Evolutionary conservation across 2,329 filamentous ascomycete species (phyloP).

Genomic region (Shiraia bambusicola): DNA sequence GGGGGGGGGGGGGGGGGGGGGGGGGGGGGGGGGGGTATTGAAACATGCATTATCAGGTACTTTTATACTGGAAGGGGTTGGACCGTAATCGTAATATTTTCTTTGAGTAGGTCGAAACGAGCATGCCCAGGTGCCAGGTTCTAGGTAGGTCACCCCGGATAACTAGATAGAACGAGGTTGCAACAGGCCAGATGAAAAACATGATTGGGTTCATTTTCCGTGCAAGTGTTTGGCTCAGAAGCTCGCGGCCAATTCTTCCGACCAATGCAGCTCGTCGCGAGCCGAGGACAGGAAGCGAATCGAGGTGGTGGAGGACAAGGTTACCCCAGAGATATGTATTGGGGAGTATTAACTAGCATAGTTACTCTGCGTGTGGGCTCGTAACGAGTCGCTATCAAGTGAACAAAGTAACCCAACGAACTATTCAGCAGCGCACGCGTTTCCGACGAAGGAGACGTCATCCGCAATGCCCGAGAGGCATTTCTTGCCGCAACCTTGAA

Average conservation of each 20-base stretch:
- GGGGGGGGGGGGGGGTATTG: background rate
- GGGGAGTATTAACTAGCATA: too few species aligned
- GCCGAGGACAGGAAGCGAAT: slow-evolving; percentile 16
- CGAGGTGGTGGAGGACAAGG: background rate
- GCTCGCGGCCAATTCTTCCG: slow-evolving; percentile 3
- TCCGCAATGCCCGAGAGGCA: slow-evolving; percentile 6
- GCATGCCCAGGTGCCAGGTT: slow-evolving; percentile 24
- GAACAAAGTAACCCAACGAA: background rate
- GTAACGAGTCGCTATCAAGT: background rate
- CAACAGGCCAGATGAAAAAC: slow-evolving; percentile 10
- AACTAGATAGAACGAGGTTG: slow-evolving; percentile 7
- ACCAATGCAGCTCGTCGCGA: slow-evolving; percentile 24
- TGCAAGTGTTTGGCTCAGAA: slow-evolving; percentile 7
- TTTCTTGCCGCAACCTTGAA: slow-evolving; percentile 13
- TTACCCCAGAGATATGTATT: too few species aligned
- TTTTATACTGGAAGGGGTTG: slow-evolving; percentile 27
- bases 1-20: too few species aligned
- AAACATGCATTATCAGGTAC: slow-evolving; percentile 6
- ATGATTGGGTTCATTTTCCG: slow-evolving; percentile 7
- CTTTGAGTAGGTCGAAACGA: slow-evolving; percentile 12
- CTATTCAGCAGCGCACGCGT: slow-evolving; percentile 2
- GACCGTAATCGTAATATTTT: slow-evolving; percentile 14
- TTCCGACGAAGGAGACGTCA: background rate
- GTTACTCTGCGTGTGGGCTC: slow-evolving; percentile 1
- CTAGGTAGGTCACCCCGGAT: too few species aligned